Evolutionary conservation across 352 stramenopile genomes (phyloP).

Genomic region (Pythium pyrilobum): DNA sequence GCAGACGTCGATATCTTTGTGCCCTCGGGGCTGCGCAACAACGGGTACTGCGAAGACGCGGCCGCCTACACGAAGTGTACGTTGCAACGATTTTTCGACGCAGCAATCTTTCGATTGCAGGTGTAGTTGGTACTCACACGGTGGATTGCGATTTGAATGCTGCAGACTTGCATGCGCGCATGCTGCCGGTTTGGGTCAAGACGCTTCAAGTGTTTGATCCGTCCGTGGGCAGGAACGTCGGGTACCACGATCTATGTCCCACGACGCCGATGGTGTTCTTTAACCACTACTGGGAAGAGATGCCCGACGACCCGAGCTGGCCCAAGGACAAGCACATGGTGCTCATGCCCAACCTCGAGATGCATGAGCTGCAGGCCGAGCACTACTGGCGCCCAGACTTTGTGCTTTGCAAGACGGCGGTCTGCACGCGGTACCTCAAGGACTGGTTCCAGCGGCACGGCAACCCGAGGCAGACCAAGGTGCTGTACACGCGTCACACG

Average conservation of each 20-base stretch:
- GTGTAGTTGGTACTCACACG: too few species aligned
- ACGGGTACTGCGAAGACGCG: conserved; percentile 65
- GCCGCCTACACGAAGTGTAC: conserved; percentile 51
- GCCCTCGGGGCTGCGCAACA: conserved; percentile 27
- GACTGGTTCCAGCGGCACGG: conserved; percentile 48
- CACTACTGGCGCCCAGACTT: conserved; percentile 43
- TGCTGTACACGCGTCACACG: conserved; percentile 58
- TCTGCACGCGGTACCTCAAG: conserved; percentile 30
- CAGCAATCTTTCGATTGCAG: neutral
- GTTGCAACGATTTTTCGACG: conserved; percentile 1
- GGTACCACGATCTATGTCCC: conserved; percentile 31
- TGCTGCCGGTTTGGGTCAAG: conserved; percentile 26
- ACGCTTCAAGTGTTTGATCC: conserved; percentile 14
- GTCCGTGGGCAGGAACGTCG: neutral
- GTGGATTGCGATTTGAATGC: neutral
- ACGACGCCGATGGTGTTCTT: conserved; percentile 23
- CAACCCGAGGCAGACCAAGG: conserved; percentile 35
- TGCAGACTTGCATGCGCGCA: conserved; percentile 11
- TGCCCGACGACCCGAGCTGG: conserved; percentile 12
- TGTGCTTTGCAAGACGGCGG: conserved; percentile 49
- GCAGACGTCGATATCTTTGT: conserved; percentile 59
- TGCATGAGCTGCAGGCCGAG: conserved; percentile 35
- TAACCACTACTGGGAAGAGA: conserved; percentile 27
- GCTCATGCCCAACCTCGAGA: conserved; percentile 27
- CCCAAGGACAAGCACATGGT: conserved; percentile 18